Conservation (phyloP, 148 eudicot genomes). For the Pouteria glomerata region DNA sequence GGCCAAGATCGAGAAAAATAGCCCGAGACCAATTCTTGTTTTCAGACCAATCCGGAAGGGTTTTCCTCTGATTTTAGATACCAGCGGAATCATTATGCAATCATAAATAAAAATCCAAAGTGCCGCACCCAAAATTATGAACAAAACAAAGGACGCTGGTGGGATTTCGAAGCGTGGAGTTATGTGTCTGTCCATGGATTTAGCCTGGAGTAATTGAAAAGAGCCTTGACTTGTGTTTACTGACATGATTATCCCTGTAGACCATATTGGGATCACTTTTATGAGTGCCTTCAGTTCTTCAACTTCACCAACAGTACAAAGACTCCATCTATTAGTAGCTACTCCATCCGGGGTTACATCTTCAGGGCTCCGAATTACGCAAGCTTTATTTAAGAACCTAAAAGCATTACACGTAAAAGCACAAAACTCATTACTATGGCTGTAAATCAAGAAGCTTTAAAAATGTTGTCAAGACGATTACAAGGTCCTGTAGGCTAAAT, state of each 20-base stretch:
- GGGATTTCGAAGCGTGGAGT: constrained; percentile 57
- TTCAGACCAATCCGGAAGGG: constrained; percentile 49
- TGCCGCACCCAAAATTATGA: constrained; percentile 43
- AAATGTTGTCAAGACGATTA: too few species aligned
- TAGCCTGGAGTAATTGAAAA: constrained; percentile 54
- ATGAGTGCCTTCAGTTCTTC: constrained; percentile 71
- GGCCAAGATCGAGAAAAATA: constrained; percentile 42
- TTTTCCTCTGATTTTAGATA: constrained; percentile 55
- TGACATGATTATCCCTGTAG: constrained; percentile 58
- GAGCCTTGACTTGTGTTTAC: constrained; percentile 48
- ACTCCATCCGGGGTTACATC: constrained; percentile 42
- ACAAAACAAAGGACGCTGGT: constrained; percentile 67
- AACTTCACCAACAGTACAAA: constrained; percentile 65
- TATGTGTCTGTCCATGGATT: constrained; percentile 69
- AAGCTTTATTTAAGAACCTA: constrained; percentile 76
- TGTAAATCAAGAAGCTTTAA: too few species aligned
- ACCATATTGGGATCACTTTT: constrained; percentile 71
- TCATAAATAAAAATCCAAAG: constrained; percentile 69
- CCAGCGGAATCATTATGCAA: constrained; percentile 64
- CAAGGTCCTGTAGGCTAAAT: too few species aligned
- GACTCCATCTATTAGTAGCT: constrained; percentile 47
- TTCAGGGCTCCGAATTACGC: constrained; percentile 45
- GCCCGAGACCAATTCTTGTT: constrained; percentile 70
- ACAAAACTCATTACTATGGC: background rate
- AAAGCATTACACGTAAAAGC: background rate